A percentile compares a stretch with the other conserved stretches of the same genome.
phyloP scores from a whole-genome alignment of 129 eudicot species.

The Flaveria ramosissima region DNA sequence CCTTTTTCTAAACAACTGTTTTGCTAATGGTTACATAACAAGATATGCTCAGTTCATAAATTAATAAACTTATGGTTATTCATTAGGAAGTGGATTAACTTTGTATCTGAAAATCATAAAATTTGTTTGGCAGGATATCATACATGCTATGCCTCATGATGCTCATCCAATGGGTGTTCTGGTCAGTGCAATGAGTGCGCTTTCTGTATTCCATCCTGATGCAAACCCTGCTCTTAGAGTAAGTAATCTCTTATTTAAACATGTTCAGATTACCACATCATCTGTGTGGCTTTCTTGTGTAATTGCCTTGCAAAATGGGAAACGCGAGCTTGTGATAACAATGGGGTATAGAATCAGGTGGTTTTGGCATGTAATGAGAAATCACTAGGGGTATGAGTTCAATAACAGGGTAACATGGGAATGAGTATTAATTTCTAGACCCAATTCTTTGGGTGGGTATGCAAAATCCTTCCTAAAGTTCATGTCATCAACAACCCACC shows the following conservation, averaged over 20 bases:
- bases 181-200: conserved; percentile 98
- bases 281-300: not conserved
- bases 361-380: not conserved
- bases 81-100: not conserved
- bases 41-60: not conserved
- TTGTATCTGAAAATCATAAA: not conserved
- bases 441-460: not conserved
- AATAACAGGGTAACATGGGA: not conserved
- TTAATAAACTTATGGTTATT: not conserved
- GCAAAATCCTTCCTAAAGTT: not conserved
- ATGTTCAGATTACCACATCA: not conserved
- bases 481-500: too few species aligned
- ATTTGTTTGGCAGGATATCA: conserved; percentile 73
- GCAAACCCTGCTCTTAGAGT: conserved; percentile 99
- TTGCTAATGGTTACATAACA: not conserved
- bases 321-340: not conserved
- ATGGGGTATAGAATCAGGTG: not conserved
- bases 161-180: conserved; percentile 99
- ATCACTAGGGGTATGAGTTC: not conserved
- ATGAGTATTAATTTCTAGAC: not conserved
- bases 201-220: conserved; percentile 95
- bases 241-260: conserved; percentile 31
- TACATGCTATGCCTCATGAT: conserved; percentile 99
- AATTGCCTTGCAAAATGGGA: conserved; percentile 4
- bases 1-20: conserved; percentile 7